phyloP scores from a whole-genome alignment of 306 rosid species.

The Oxytropis ochrocephala region DNA sequence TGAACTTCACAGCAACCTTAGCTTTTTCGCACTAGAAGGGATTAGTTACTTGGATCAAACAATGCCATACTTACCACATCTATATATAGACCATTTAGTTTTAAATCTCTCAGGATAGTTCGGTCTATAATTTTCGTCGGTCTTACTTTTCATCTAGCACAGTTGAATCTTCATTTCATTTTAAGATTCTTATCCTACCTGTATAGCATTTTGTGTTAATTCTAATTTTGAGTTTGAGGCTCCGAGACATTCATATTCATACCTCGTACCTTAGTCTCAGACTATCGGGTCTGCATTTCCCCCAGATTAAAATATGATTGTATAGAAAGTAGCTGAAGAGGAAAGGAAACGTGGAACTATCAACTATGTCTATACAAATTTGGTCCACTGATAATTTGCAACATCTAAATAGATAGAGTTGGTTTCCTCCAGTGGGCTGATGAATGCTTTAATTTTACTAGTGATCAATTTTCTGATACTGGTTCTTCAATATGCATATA shows the following conservation, averaged over 20 bases:
- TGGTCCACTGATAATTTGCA: background rate
- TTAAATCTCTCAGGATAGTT: background rate
- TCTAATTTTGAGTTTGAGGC: background rate
- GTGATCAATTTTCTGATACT: background rate
- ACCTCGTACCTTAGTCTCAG: background rate
- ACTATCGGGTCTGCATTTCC: background rate
- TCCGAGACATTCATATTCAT: background rate
- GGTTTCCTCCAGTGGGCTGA: background rate
- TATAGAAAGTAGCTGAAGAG: background rate
- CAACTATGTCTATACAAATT: background rate
- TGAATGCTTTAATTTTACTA: background rate
- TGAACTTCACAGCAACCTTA: background rate
- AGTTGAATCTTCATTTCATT: background rate
- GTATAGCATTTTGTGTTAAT: background rate
- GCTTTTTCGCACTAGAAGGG: background rate
- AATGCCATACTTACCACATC: background rate
- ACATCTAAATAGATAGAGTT: background rate
- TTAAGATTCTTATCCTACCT: background rate
- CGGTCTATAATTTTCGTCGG: background rate
- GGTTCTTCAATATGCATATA: background rate
- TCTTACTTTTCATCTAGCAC: background rate
- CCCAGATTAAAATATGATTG: background rate
- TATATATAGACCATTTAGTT: background rate
- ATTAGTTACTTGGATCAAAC: background rate
- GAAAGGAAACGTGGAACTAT: background rate